Evolutionary conservation across 75 land plant species (phyloP).

Genomic region (Sequoiadendron giganteum): DNA sequence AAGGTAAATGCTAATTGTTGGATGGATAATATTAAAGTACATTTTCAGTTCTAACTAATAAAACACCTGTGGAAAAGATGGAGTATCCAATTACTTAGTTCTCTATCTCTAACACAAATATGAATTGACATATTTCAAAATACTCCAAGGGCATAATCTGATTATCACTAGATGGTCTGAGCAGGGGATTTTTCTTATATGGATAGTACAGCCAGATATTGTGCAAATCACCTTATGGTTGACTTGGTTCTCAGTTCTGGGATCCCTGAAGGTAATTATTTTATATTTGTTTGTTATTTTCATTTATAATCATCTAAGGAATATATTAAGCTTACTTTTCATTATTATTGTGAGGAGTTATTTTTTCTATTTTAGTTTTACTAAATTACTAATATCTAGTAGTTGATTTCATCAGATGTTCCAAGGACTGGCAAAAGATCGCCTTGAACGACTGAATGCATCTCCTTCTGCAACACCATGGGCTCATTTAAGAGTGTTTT

Average conservation of each 20-base stretch:
- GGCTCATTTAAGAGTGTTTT: conserved; percentile 78
- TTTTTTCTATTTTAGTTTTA: neutral
- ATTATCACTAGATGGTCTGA: neutral
- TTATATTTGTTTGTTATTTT: neutral
- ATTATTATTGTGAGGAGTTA: neutral
- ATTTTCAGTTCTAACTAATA: neutral
- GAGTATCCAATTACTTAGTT: neutral
- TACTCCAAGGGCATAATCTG: neutral
- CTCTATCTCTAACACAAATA: neutral
- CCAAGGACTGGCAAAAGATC: conserved; percentile 87
- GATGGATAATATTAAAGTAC: neutral
- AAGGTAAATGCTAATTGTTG: neutral
- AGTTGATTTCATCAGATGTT: conserved; percentile 57
- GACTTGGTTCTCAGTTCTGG: conserved; percentile 74
- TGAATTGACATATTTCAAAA: neutral
- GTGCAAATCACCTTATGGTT: conserved; percentile 73
- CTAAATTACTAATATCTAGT: neutral
- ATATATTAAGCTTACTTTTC: neutral
- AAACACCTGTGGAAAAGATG: neutral
- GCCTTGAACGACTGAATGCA: conserved; percentile 90
- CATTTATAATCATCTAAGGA: neutral
- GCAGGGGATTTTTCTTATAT: conserved; percentile 87
- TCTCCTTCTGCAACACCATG: conserved; percentile 89
- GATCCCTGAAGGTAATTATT: conserved; percentile 73
- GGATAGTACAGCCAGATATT: conserved; percentile 72